Conservation (phyloP, 2,329 filamentous ascomycete genomes). For the Fusarium fujikuroi region DNA sequence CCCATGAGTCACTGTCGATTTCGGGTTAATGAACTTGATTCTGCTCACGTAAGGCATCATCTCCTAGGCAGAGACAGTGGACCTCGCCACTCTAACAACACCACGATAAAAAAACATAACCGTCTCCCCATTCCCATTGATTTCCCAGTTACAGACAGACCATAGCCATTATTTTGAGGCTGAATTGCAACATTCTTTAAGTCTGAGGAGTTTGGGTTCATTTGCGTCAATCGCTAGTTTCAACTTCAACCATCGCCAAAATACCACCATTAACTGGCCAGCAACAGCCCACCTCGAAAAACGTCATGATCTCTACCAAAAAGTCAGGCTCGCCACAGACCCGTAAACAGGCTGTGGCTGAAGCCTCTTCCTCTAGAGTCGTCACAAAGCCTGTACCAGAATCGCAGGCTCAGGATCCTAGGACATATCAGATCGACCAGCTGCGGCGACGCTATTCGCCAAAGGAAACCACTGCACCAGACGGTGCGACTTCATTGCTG, state of each 20-base stretch:
- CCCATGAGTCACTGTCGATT: conserved; percentile 34
- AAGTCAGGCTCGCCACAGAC: conserved; percentile 46
- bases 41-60: conserved; percentile 33
- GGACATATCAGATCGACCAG: conserved; percentile 80
- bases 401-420: conserved; percentile 72
- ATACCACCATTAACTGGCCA: conserved; percentile 9
- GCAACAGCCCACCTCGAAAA: conserved; percentile 3
- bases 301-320: conserved; percentile 54
- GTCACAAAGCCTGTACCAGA: conserved; percentile 74
- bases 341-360: conserved; percentile 59
- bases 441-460: conserved; percentile 73
- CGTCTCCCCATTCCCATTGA: not conserved
- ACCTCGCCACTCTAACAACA: conserved; percentile 30
- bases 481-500: conserved; percentile 65
- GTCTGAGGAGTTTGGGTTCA: conserved; percentile 20
- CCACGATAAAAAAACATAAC: conserved; percentile 33
- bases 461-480: conserved; percentile 54
- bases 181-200: not conserved
- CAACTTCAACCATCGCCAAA: not conserved
- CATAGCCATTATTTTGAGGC: not conserved
- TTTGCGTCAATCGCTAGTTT: conserved; percentile 4
- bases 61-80: conserved; percentile 6
- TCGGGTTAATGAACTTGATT: conserved; percentile 15
- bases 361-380: conserved; percentile 59
- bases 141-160: not conserved